Base-by-base conservation (phyloP, 768 basidiomycete species). In the Pholiota conissans region DNA sequence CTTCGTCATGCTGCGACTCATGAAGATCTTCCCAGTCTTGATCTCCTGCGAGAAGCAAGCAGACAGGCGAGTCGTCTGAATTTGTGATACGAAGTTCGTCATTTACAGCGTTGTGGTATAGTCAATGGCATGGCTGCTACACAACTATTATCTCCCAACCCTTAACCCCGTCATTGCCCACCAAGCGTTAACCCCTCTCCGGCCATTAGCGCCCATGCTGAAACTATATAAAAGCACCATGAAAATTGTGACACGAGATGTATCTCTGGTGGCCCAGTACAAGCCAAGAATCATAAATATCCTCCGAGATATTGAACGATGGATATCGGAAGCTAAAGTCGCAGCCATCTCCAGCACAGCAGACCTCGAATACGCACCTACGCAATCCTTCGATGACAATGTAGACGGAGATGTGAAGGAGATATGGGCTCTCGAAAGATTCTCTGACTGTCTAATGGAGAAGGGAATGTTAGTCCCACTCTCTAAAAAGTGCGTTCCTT, bases 1-100 rank as follows among this genome's bases (percentile, higher is more conserved):
- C 78, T 98, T 10, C 81, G 97, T 37, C 97, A 98, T 74, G 92
- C 93, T 26, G 92, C 93, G 11, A 99, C 97, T 1, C 97, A 98
- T 66, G 96, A 98, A 66, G 93, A 96, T 59, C 74, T 98, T 11
- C 97, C 96, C 0, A 88, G 88, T 61, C 76, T 98, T 9, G 85
- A 87, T 52, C 71, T 95, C 4, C 78, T 97, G 16, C 82, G 89
- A 53, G 85, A 91, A 57, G 94, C 87, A 0, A 84, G 87, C 29
- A 77, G 79, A 55, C 89, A 95, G 82, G 93, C 79, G 58, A 39
- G 54, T 52, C 61, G 35, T 58, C 18, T 52, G 30, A 53, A 52
- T 52, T 16, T 57, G 9, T 5, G 28, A 32, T 27, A 56, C 30
- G 30, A 32, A 48, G 28, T 42, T 56, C 27, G 48, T 51, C 20